A percentile compares a stretch with the other conserved stretches of the same genome.
These are phyloP conservation scores for Thraustochytrium sp. DNA, from an alignment of 352 stramenopile species.

Conservation along the genomic window DNA sequence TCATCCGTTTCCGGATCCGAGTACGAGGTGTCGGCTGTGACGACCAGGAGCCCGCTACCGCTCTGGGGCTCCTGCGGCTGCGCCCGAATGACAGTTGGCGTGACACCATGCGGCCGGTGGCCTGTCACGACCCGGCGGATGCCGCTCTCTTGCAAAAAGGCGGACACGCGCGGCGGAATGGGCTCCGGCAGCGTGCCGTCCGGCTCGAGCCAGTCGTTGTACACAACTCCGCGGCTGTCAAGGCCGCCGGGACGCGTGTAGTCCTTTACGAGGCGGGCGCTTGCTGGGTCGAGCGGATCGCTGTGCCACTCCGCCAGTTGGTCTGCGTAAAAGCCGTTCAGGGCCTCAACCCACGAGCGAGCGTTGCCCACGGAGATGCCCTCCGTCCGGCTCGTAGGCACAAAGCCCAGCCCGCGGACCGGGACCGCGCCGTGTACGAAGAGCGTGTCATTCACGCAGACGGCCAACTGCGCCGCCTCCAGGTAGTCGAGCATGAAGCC, in stretches of 20 bases:
- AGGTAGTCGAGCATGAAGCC: slow-evolving; percentile 78
- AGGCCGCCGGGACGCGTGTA: slow-evolving; percentile 44
- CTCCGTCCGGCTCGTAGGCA: slow-evolving; percentile 57
- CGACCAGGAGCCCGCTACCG: slow-evolving; percentile 55
- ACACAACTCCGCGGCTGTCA: slow-evolving; percentile 43
- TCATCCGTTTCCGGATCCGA: slow-evolving; percentile 65
- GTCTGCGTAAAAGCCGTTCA: slow-evolving; percentile 72
- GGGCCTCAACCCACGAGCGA: slow-evolving; percentile 55
- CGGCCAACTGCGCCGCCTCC: slow-evolving; percentile 65
- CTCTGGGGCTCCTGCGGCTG: slow-evolving; percentile 57
- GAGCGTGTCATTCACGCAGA: slow-evolving; percentile 71
- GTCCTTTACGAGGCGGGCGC: slow-evolving; percentile 47
- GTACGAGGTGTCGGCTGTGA: slow-evolving; percentile 87
- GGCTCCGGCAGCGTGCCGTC: slow-evolving; percentile 67
- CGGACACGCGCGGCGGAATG: slow-evolving; percentile 55
- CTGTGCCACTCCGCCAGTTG: slow-evolving; percentile 58
- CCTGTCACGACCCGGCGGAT: slow-evolving; percentile 79
- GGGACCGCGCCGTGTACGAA: slow-evolving; percentile 83
- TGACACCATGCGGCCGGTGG: slow-evolving; percentile 82
- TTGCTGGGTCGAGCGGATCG: not conserved
- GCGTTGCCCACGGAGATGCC: slow-evolving; percentile 50
- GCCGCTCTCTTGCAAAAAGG: slow-evolving; percentile 61
- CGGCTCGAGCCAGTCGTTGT: slow-evolving; percentile 57
- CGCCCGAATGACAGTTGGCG: slow-evolving; percentile 64
- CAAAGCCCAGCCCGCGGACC: slow-evolving; percentile 61